phyloP scores from a whole-genome alignment of 371 early-diverging fungal genomes.

The Mortierella sp. region DNA sequence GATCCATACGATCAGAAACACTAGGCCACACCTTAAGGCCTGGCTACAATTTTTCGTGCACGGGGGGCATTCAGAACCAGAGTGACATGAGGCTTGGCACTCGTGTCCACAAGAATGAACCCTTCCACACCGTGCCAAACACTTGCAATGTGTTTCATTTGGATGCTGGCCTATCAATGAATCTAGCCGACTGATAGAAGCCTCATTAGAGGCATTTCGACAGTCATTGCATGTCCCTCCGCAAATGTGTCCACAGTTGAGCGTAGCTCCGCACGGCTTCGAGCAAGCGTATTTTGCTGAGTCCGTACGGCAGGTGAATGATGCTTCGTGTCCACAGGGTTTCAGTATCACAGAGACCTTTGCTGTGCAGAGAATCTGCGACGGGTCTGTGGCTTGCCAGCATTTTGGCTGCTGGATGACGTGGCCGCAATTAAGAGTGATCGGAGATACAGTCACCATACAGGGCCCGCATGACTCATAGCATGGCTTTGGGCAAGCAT shows the following conservation, averaged over 20 bases:
- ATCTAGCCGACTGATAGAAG: too few species aligned
- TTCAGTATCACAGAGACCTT: constrained; percentile 32
- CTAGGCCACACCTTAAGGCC: constrained; percentile 26
- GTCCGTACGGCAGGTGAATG: constrained; percentile 29
- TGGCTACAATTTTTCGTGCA: too few species aligned
- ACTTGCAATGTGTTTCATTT: too few species aligned
- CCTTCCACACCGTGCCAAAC: too few species aligned
- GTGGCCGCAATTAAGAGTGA: constrained; percentile 55
- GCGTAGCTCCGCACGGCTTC: neutral
- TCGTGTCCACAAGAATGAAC: too few species aligned
- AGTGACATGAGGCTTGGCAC: too few species aligned
- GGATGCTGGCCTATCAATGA: constrained; percentile 7
- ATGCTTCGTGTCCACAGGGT: constrained; percentile 57
- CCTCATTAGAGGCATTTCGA: constrained; percentile 1
- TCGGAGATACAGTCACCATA: constrained; percentile 21
- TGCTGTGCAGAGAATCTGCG: constrained; percentile 32
- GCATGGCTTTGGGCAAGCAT: constrained; percentile 58
- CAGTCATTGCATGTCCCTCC: constrained; percentile 17
- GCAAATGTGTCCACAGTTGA: constrained; percentile 59
- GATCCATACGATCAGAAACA: too few species aligned
- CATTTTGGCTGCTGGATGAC: constrained; percentile 29
- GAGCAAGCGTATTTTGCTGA: neutral
- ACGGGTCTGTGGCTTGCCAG: constrained; percentile 26
- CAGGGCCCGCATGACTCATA: constrained; percentile 61
- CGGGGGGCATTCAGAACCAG: too few species aligned